Evolutionary conservation across 345 rosid genomes (phyloP), one percentile per base, ranked within the genome.

Genomic region (Pseudoturritis turrita): DNA sequence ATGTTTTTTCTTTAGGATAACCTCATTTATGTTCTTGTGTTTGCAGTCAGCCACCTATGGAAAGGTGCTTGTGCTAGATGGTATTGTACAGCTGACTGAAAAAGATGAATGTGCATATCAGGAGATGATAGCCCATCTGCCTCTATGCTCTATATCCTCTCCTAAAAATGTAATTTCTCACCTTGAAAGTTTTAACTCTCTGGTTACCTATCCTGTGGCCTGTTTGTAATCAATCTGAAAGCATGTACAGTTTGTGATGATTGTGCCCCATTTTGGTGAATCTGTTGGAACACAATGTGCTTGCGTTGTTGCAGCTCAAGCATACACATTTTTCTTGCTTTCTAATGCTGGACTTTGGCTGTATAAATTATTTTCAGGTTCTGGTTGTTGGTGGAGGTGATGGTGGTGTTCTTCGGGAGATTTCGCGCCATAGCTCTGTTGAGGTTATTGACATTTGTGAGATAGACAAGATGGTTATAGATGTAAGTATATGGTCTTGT

Each of bases 331-430:
- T 11, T 13, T 29, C 7, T 45, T 4, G 4, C 28, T 0, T 44
- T 17, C 18, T 18, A 31, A 18, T 46, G 4, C 29, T 63, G 29
- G 43, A 29, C 29, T 46, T 10, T 63, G 4, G 23, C 18, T 28
- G 25, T 25, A 18, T 36, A 21, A 46, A 7, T 7, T 46, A 6
- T 54, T 40, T 56, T 58, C 77, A 91, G 98, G 99, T 91, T 75
- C 83, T 95, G 72, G 99, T 91, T 79, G 98, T 95, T 79, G 99
- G 99, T 62, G 99, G 99, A 45, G 99, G 98, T 75, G 99, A 95
- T 75, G 99, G 99, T 43, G 99, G 96, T 10, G 98, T 91, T 75
- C 96, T 91, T 22, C 73, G 94, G 67, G 99, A 95, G 82, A 80
- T 95, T 76, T 80, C 98, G 78, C 92, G 92, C 47, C 99, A 91